These are phyloP conservation scores for Panellus pusillus DNA, from an alignment of 768 basidiomycete genomes.

Conservation along the genomic window DNA sequence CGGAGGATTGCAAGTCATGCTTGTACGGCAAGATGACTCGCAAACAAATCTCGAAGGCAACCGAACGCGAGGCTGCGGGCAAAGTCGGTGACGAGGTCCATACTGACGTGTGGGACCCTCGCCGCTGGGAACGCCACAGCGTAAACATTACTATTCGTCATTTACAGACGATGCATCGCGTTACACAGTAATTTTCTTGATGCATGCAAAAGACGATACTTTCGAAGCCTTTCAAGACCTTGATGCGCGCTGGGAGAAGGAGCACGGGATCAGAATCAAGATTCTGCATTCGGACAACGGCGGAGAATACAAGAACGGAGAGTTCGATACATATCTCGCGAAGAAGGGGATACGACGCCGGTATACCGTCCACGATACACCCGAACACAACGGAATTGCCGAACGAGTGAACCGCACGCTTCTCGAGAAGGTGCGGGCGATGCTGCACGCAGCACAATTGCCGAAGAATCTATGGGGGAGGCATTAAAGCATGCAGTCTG, in stretches of 20 bases:
- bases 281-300: constrained; percentile 29
- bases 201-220: constrained; percentile 29
- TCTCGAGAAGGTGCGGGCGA: constrained; percentile 29
- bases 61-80: constrained; percentile 13
- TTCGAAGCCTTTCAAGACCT: constrained; percentile 26
- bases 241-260: constrained; percentile 25
- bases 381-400: constrained; percentile 38
- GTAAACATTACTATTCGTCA: constrained; percentile 28
- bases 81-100: constrained; percentile 33
- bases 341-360: constrained; percentile 17
- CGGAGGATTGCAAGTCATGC: constrained; percentile 29
- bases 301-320: constrained; percentile 26
- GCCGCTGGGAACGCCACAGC: constrained; percentile 18
- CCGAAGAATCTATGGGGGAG: constrained; percentile 35
- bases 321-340: constrained; percentile 21
- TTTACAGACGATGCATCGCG: constrained; percentile 34
- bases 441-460: constrained; percentile 26
- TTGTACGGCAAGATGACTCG: constrained; percentile 28
- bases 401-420: constrained; percentile 34
- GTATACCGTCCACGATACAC: constrained; percentile 26
- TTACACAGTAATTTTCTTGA: constrained; percentile 22
- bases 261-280: constrained; percentile 27
- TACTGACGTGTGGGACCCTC: constrained; percentile 37
- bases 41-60: constrained; percentile 26
- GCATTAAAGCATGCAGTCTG: constrained; percentile 26